phyloP scores from a whole-genome alignment of 108 stramenopile species.

The Fistulifera pelliculosa region DNA sequence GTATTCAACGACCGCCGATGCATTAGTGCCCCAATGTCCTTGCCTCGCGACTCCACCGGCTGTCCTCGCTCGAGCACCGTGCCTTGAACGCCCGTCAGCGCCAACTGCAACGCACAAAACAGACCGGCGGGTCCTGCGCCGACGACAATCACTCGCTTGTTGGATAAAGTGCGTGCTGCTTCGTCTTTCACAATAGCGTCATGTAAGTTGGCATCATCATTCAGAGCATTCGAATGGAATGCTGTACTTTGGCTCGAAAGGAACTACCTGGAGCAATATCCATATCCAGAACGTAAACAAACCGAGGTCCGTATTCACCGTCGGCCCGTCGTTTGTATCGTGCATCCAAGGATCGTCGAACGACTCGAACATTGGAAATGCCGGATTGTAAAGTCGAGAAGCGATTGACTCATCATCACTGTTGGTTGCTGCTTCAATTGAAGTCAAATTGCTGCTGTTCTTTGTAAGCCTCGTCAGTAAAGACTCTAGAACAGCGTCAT shows the following conservation, averaged over 20 bases:
- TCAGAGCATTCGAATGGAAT: constrained; percentile 36
- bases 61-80: constrained; percentile 84
- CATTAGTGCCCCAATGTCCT: constrained; percentile 85
- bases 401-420: too few species aligned
- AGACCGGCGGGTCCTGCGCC: constrained; percentile 85
- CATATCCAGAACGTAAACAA: constrained; percentile 64
- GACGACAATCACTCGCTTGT: constrained; percentile 57
- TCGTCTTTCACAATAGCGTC: too few species aligned
- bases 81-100: constrained; percentile 40
- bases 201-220: neutral
- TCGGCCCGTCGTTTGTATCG: constrained; percentile 35
- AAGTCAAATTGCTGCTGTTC: too few species aligned
- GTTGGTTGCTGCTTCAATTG: too few species aligned
- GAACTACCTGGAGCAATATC: constrained; percentile 8
- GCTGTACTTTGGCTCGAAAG: constrained; percentile 20
- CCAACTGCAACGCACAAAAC: constrained; percentile 83
- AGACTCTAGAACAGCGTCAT: too few species aligned
- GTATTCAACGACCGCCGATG: constrained; percentile 40
- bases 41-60: constrained; percentile 85
- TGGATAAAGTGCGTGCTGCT: neutral
- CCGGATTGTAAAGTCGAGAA: too few species aligned
- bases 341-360: constrained; percentile 76
- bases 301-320: constrained; percentile 29
- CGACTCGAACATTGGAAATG: constrained; percentile 42
- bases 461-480: too few species aligned